Evolutionary conservation across 176 grass and related monocot species (phyloP).

Genomic region (Dendrocalamus sinicus): DNA sequence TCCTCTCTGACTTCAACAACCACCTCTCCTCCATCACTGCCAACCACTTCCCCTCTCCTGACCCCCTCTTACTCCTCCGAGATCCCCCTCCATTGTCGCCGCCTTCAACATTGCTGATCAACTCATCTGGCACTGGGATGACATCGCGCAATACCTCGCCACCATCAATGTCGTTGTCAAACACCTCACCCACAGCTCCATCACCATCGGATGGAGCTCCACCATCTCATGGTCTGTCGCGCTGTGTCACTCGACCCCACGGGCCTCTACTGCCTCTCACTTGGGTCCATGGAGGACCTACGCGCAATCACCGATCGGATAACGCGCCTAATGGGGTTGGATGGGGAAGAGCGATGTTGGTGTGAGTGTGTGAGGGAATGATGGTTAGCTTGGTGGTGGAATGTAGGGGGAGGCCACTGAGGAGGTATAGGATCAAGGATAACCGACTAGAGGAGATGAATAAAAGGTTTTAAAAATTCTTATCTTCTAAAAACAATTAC

Average conservation of each 20-base stretch:
- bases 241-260: conserved; percentile 66
- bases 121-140: conserved; percentile 64
- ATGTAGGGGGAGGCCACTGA: too few species aligned
- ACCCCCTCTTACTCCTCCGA: background rate
- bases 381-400: too few species aligned
- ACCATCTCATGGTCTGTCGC: conserved; percentile 73
- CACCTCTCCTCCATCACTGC: conserved; percentile 65
- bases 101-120: conserved; percentile 48
- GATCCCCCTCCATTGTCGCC: background rate
- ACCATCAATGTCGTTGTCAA: conserved; percentile 48
- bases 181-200: conserved; percentile 32
- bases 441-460: too few species aligned
- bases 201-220: conserved; percentile 53
- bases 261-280: conserved; percentile 35
- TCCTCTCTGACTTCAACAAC: conserved; percentile 86
- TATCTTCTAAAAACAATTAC: too few species aligned
- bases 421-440: too few species aligned
- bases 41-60: conserved; percentile 49
- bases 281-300: conserved; percentile 62
- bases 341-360: too few species aligned
- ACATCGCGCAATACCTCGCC: conserved; percentile 58
- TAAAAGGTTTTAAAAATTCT: too few species aligned
- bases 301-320: conserved; percentile 77
- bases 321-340: background rate
- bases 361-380: too few species aligned